Conservation (phyloP, 140 eudicot species). For the Anethum foeniculum region DNA sequence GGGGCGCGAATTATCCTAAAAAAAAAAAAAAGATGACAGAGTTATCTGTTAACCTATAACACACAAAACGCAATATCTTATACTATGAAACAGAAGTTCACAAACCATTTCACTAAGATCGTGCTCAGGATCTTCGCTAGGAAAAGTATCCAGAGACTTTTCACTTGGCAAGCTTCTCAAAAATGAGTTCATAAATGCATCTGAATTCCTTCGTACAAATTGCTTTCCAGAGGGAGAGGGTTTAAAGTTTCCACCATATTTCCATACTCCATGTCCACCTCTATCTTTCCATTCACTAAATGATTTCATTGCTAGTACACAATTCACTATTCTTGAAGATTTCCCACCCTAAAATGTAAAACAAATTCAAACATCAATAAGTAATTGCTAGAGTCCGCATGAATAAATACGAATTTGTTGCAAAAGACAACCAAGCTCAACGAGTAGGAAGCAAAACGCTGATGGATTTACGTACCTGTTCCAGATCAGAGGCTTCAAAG, state of each 20-base stretch:
- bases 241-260: conserved; percentile 45
- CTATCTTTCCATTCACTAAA: conserved; percentile 40
- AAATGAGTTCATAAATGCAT: conserved; percentile 36
- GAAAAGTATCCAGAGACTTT: conserved; percentile 30
- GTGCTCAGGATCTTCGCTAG: conserved; percentile 24
- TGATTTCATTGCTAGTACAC: conserved; percentile 60
- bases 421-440: background rate
- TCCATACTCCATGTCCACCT: conserved; percentile 47
- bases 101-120: conserved; percentile 43
- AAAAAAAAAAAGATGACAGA: conserved; percentile 8
- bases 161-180: conserved; percentile 40
- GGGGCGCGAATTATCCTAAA: conserved; percentile 42
- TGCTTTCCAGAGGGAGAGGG: conserved; percentile 29
- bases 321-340: conserved; percentile 52
- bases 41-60: background rate
- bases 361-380: background rate
- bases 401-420: background rate
- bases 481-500: conserved; percentile 72
- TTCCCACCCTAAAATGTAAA: conserved; percentile 56
- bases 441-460: background rate
- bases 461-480: conserved; percentile 29
- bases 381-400: background rate
- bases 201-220: conserved; percentile 42
- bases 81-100: conserved; percentile 6
- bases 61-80: background rate